Evolutionary conservation across 352 stramenopile species (phyloP).

Genomic region (Globisporangium yorkense): DNA sequence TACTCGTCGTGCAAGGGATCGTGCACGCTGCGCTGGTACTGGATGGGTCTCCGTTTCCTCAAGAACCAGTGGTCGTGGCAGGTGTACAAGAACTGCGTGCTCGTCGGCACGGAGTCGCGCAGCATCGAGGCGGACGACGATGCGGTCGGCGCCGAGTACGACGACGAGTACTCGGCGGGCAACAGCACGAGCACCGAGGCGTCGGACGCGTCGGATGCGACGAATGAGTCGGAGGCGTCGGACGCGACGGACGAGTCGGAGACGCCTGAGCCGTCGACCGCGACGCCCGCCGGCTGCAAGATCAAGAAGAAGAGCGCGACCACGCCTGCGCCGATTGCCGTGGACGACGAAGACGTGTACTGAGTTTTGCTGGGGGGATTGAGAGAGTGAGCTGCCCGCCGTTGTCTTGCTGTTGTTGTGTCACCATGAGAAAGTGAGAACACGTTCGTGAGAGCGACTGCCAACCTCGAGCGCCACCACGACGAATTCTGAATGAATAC

Average conservation of each 20-base stretch:
- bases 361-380: neutral
- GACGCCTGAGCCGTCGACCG: neutral
- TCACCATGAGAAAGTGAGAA: neutral
- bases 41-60: conserved; percentile 32
- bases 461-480: no score
- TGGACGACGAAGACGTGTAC: neutral
- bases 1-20: conserved; percentile 30
- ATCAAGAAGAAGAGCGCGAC: neutral
- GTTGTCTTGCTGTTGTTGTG: neutral
- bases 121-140: neutral
- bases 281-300: neutral
- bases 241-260: neutral
- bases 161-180: neutral
- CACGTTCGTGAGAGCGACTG: no score
- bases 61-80: conserved; percentile 52
- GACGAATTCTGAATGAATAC: neutral
- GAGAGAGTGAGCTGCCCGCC: neutral
- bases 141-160: neutral
- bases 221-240: neutral
- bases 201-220: neutral
- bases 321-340: neutral
- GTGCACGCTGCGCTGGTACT: conserved; percentile 38
- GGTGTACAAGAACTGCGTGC: conserved; percentile 45
- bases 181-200: neutral
- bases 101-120: neutral